phyloP scores from a whole-genome alignment of 1,284 basidiomycete genomes.

The Ustilago esculenta region DNA sequence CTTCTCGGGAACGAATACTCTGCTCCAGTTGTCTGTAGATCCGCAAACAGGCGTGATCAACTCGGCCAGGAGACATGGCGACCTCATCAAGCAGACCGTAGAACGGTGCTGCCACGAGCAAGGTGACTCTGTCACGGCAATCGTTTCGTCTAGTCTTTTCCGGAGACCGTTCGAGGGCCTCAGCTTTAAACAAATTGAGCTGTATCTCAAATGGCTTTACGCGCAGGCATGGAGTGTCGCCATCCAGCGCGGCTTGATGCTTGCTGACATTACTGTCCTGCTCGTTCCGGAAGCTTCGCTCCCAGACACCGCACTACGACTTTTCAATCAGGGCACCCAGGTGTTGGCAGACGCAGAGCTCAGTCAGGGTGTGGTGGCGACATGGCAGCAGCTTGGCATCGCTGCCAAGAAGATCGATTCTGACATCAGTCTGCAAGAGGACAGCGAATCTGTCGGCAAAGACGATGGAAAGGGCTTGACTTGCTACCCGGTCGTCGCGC shows the following conservation, averaged over 20 bases:
- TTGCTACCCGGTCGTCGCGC: constrained; percentile 61
- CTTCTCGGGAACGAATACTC: not conserved
- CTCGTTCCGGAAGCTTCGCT: constrained; percentile 31
- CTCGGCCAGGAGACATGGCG: constrained; percentile 32
- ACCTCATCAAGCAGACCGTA: constrained; percentile 37
- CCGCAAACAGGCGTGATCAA: constrained; percentile 11
- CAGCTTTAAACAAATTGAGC: constrained; percentile 53
- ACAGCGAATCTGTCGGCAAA: constrained; percentile 8
- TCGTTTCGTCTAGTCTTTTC: constrained; percentile 38
- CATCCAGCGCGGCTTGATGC: constrained; percentile 34
- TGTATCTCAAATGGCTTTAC: constrained; percentile 59
- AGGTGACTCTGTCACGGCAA: constrained; percentile 26
- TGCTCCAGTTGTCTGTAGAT: constrained; percentile 25
- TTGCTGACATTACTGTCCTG: constrained; percentile 56
- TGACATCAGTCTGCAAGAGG: constrained; percentile 1
- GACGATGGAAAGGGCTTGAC: constrained; percentile 33
- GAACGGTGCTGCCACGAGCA: constrained; percentile 14
- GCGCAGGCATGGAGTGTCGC: constrained; percentile 59
- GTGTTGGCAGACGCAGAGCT: constrained; percentile 20
- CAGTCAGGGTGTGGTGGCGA: not conserved
- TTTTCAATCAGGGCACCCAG: not conserved
- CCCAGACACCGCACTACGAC: not conserved
- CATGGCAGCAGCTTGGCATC: constrained; percentile 15
- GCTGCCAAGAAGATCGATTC: constrained; percentile 2
- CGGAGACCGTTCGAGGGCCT: constrained; percentile 9